Conservation (phyloP, 805 yeast genomes). For the Kregervanrija pseudodelftensis region DNA sequence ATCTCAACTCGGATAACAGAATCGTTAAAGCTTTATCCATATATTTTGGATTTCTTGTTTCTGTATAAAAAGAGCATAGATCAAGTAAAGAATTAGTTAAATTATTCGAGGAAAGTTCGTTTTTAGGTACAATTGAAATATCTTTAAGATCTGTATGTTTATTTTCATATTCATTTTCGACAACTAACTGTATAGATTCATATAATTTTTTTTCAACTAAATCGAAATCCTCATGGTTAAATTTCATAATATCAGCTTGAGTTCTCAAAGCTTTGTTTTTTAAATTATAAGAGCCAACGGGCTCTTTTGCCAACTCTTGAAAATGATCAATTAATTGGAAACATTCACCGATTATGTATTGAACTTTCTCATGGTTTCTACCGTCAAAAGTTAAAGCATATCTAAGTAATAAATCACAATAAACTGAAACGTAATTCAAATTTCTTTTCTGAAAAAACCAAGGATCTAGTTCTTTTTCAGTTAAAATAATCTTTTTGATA, state of each 20-base stretch:
- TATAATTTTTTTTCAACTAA: conserved; percentile 25
- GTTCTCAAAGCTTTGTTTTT: conserved; percentile 30
- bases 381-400: conserved; percentile 30
- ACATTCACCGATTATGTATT: conserved; percentile 22
- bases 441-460: conserved; percentile 26
- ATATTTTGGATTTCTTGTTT: conserved; percentile 14
- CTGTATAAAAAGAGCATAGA: conserved; percentile 22
- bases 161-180: conserved; percentile 16
- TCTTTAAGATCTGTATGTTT: conserved; percentile 8
- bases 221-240: conserved; percentile 12
- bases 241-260: conserved; percentile 27
- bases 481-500: conserved; percentile 15
- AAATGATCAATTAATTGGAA: conserved; percentile 25
- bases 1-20: conserved; percentile 26
- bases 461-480: conserved; percentile 17
- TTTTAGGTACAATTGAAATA: conserved; percentile 18
- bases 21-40: conserved; percentile 28
- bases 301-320: conserved; percentile 16
- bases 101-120: conserved; percentile 15
- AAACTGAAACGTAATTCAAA: conserved; percentile 25
- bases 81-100: conserved; percentile 25
- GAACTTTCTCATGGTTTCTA: conserved; percentile 17
- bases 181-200: conserved; percentile 23
- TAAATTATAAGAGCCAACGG: conserved; percentile 21
- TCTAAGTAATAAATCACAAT: conserved; percentile 33